Base-by-base conservation (phyloP, 441 rosid species). In the Pelargonium fulgidum region DNA sequence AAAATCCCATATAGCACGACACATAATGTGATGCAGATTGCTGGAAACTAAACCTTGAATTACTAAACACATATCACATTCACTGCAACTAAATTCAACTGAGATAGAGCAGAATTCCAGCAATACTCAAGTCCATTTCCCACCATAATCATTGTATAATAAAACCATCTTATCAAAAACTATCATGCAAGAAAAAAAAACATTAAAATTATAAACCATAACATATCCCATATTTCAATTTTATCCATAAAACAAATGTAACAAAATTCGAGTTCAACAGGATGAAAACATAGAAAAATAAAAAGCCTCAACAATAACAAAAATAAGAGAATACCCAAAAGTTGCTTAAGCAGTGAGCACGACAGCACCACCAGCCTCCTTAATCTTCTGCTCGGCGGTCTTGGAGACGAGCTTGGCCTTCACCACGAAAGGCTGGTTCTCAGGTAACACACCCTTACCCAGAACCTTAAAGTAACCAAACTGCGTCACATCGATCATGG, bases 281-380 rank as follows among this genome's bases (percentile, higher is more conserved):
- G 22, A 62, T n/a, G 1, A 26, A 52, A 39, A 16, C 45, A 11
- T 13, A 56, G 14, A 26, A 48, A 26, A 71, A 20, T 62, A 58
- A 66, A 24, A 8, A 13, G 58, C 20, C 3, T n/a, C 1, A 16
- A n/a, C 5, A 33, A 33, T 33, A 50, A 13, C 19, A 16, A 50
- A 50, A 50, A 14, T 4, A 14, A 50, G 58, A 50, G 6, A 50
- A 7, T 50, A 19, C 73, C 65, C 75, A 61, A 70, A 68, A 13
- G 33, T 7, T 7, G 26, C 67, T 66, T 81, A 84, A 8, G 87
- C 87, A 1, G 85, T 79, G 69, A 84, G 87, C n/a, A 84, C 72
- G 7, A 84, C 82, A 1, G 87, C 87, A 20, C 87, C 85, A 19
- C 87, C 87, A 65, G 80, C 82, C 72, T 81, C 83, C 80, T 84